phyloP scores from a whole-genome alignment of 192 early-diverging fungal genomes.

The Entophlyctis luteolus region DNA sequence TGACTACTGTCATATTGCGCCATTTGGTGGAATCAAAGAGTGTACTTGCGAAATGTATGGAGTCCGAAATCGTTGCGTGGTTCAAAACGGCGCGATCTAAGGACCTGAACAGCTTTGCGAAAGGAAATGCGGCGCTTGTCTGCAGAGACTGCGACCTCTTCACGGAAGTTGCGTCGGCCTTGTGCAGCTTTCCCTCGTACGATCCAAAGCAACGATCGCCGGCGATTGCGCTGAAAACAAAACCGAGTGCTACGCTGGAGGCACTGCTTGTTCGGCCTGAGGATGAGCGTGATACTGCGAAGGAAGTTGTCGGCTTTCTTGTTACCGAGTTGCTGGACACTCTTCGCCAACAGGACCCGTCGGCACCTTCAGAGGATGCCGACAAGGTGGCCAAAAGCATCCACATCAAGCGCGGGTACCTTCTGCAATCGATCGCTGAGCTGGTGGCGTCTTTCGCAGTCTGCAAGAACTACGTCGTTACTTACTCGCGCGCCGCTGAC shows the following conservation, averaged over 20 bases:
- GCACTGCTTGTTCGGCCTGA: background rate
- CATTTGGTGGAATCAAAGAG: constrained; percentile 76
- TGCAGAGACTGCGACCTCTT: constrained; percentile 70
- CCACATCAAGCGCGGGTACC: constrained; percentile 62
- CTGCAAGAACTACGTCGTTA: constrained; percentile 49
- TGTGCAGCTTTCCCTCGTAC: constrained; percentile 63
- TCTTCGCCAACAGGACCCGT: background rate
- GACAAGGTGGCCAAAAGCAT: background rate
- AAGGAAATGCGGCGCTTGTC: constrained; percentile 59
- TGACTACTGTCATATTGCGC: constrained; percentile 81
- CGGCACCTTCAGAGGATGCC: background rate
- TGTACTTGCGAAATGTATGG: constrained; percentile 65
- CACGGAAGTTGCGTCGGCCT: constrained; percentile 54
- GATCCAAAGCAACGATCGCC: constrained; percentile 59
- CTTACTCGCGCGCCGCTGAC: constrained; percentile 27
- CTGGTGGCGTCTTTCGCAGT: constrained; percentile 81
- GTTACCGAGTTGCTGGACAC: constrained; percentile 48
- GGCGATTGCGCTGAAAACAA: constrained; percentile 52
- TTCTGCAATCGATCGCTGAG: constrained; percentile 84
- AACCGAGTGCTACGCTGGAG: background rate
- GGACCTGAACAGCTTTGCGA: constrained; percentile 68
- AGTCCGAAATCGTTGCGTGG: constrained; percentile 70
- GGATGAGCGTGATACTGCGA: constrained; percentile 42
- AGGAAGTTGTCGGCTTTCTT: constrained; percentile 52
- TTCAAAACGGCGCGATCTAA: constrained; percentile 63